Evolutionary conservation across 345 rosid genomes (phyloP).

Genomic region (Limnanthes douglasii): DNA sequence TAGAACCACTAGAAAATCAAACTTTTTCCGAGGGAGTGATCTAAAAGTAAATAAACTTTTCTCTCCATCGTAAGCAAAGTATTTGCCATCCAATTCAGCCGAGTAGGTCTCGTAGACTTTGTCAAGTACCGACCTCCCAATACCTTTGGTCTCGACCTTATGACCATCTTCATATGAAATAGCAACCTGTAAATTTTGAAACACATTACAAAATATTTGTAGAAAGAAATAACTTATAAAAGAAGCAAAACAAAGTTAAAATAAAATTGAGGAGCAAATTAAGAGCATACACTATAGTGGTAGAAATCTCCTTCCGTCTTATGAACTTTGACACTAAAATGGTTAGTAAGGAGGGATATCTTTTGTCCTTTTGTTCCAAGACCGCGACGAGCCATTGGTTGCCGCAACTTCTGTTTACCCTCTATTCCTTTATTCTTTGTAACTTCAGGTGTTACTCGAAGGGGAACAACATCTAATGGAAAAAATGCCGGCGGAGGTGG

Average conservation of each 20-base stretch:
- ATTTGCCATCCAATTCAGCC: slow-evolving; percentile 51
- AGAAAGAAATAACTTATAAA: not conserved
- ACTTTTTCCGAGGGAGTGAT: slow-evolving; percentile 57
- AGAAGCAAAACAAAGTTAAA: not conserved
- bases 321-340: slow-evolving; percentile 56
- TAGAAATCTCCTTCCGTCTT: slow-evolving; percentile 46
- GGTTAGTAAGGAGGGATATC: slow-evolving; percentile 50
- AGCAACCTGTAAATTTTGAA: slow-evolving; percentile 33
- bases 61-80: slow-evolving; percentile 91
- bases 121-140: slow-evolving; percentile 61
- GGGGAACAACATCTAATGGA: slow-evolving; percentile 51
- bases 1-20: slow-evolving; percentile 63
- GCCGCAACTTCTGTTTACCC: slow-evolving; percentile 20
- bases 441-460: slow-evolving; percentile 19
- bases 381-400: slow-evolving; percentile 56
- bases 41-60: slow-evolving; percentile 77
- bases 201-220: no score
- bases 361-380: slow-evolving; percentile 63
- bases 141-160: slow-evolving; percentile 68
- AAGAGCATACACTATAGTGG: slow-evolving; percentile 50
- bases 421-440: slow-evolving; percentile 53
- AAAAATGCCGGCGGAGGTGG: slow-evolving; percentile 67
- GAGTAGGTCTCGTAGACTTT: slow-evolving; percentile 56
- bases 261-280: not conserved
- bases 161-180: slow-evolving; percentile 72